Conservation (phyloP, 176 grass and related monocot genomes). For the Metroxylon sagu region DNA sequence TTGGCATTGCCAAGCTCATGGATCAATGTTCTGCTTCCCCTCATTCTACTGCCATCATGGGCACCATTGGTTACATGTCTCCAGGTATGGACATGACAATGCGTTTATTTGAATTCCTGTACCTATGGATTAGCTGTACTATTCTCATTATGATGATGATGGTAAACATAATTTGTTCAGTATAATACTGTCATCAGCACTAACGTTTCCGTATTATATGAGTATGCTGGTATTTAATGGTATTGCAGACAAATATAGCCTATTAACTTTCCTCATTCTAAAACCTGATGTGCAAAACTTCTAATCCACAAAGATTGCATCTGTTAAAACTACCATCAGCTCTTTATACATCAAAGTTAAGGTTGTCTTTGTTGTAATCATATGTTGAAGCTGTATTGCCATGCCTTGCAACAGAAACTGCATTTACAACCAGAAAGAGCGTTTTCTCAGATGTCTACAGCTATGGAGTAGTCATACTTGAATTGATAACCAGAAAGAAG, state of each 20-base stretch:
- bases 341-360: too few relatives aligned
- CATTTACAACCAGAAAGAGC: conserved; percentile 46
- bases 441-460: conserved; percentile 29
- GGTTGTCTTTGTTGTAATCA: not conserved
- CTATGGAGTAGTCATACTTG: conserved; percentile 74
- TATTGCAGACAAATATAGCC: too few relatives aligned
- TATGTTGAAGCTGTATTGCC: not conserved
- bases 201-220: too few relatives aligned
- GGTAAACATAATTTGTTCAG: too few relatives aligned
- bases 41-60: conserved; percentile 47
- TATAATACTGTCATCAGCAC: too few relatives aligned
- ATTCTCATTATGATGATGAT: not conserved
- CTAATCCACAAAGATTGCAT: too few relatives aligned
- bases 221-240: too few relatives aligned
- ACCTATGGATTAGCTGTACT: not conserved
- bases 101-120: not conserved
- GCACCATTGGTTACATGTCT: conserved; percentile 75
- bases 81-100: conserved; percentile 38
- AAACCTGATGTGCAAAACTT: too few relatives aligned
- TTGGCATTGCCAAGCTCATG: conserved; percentile 78
- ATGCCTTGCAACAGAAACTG: conserved; percentile 38
- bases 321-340: too few relatives aligned
- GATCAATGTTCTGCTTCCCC: conserved; percentile 32
- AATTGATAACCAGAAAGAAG: conserved; percentile 56
- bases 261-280: too few relatives aligned